Percentiles rank a stretch among this genome's conserved stretches.
These are phyloP conservation scores for Phialophora expanda DNA, from an alignment of 2,329 filamentous ascomycete genomes.

Conservation along the genomic window DNA sequence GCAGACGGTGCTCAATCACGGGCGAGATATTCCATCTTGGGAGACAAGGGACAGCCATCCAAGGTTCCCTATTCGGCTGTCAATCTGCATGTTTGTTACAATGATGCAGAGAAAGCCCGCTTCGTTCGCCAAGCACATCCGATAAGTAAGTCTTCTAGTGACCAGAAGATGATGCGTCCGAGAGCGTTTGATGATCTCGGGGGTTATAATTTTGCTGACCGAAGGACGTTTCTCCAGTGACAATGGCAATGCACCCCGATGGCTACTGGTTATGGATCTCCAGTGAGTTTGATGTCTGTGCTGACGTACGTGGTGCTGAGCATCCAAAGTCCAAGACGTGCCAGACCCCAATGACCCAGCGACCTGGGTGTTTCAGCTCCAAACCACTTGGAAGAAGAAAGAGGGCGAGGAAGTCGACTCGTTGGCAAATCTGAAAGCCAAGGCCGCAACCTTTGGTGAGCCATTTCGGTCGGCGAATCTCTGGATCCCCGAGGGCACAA, in stretches of 20 bases:
- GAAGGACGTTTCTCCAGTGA: conserved; percentile 7
- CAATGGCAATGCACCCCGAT: conserved; percentile 32
- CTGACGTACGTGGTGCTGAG: conserved; percentile 11
- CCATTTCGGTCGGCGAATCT: conserved; percentile 39
- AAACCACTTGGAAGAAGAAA: conserved; percentile 38
- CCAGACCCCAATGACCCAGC: conserved; percentile 40
- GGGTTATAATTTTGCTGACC: neutral
- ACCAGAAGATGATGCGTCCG: neutral
- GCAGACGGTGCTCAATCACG: conserved; percentile 41
- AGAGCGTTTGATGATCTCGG: neutral
- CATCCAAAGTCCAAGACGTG: conserved; percentile 39
- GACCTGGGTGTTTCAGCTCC: conserved; percentile 43
- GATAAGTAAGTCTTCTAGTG: conserved; percentile 21
- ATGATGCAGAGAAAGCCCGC: conserved; percentile 38
- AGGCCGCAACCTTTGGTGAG: conserved; percentile 37
- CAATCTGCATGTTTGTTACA: conserved; percentile 40
- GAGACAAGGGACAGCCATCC: conserved; percentile 34
- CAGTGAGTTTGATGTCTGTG: conserved; percentile 22
- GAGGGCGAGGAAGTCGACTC: conserved; percentile 31
- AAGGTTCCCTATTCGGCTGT: conserved; percentile 36
- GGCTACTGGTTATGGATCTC: conserved; percentile 34
- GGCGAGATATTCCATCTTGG: conserved; percentile 31
- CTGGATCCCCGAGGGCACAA: conserved; percentile 41
- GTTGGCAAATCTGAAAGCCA: conserved; percentile 38
- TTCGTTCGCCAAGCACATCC: conserved; percentile 37